Base-by-base conservation (phyloP, 1,139 yeast species). In the Yamadazyma taylorii region DNA sequence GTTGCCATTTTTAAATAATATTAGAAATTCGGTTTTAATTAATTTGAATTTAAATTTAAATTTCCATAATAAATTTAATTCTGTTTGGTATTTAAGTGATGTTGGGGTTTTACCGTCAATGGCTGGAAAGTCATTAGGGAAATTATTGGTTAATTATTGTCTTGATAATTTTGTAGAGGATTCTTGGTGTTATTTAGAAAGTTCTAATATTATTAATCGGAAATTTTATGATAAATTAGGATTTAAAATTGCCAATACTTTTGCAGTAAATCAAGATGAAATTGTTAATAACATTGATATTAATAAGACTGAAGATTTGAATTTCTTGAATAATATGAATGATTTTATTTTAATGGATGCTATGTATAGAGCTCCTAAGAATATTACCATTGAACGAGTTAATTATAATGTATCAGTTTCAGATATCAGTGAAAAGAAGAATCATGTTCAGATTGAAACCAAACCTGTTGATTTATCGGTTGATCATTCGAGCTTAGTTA, bases 141-240 rank as follows among this genome's bases (percentile, higher is more conserved):
- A 58, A 46, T 49, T 56, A 36, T 53, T 67, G 36, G 51, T 66
- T 38, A 56, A 64, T 35, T 61, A 62, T 48, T 53, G 60, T 35
- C 42, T 60, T 33, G 55, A 53, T 12, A 51, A 53, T 36, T 60
- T 48, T 42, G 48, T 50, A 16, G 30, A 46, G 5, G 50, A 52
- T 35, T 39, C 51, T 16, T 56, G 57, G 56, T 51, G 64, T 38
- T 75, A 75, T 50, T 63, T 75, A 48, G 80, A 75, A 53, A 66
- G 74, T 41, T 72, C 79, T 17, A 76, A 75, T 55, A 75, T 76
- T 16, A 62, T 69, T 42, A 75, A 75, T 50, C 62, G 78, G 39
- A 60, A 59, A 38, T 75, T 75, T 40, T 75, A 75, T 50, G 63
- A 63, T 40, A 73, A 73, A 52, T 56, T 75, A 48, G 78, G 78